phyloP scores from a whole-genome alignment of 495 filamentous ascomycete species.

The Cetradonia linearis region DNA sequence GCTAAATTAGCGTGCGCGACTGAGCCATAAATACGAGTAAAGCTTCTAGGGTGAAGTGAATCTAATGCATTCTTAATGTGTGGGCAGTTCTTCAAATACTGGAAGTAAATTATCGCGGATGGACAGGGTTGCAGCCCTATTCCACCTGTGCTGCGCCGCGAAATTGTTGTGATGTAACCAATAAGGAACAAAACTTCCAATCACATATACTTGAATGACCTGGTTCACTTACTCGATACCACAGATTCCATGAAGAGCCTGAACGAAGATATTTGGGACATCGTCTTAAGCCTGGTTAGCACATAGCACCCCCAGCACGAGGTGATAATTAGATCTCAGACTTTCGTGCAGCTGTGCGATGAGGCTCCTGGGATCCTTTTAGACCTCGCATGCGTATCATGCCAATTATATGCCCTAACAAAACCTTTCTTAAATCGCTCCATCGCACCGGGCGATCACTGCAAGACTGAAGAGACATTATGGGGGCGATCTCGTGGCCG shows the following conservation, averaged over 20 bases:
- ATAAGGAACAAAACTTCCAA: not conserved
- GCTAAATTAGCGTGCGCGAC: too few relatives aligned
- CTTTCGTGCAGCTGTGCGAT: not conserved
- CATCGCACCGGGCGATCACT: too few relatives aligned
- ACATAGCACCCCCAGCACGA: not conserved
- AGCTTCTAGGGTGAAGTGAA: too few relatives aligned
- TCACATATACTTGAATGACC: not conserved
- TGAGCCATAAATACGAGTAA: too few relatives aligned
- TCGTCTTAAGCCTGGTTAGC: not conserved
- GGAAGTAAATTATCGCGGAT: not conserved
- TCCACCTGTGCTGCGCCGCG: not conserved
- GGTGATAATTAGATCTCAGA: not conserved
- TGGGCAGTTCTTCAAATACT: too few relatives aligned
- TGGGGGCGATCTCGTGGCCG: too few relatives aligned
- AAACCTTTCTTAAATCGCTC: too few relatives aligned
- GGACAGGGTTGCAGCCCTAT: not conserved
- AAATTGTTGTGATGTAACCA: not conserved
- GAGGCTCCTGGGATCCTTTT: not conserved
- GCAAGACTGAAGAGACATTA: too few relatives aligned
- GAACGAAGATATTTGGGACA: not conserved
- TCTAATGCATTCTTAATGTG: too few relatives aligned
- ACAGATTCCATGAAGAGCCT: not conserved
- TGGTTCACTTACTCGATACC: too few relatives aligned
- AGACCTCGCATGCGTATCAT: not conserved
- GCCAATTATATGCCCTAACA: too few relatives aligned